Evolutionary conservation across 805 yeast genomes (phyloP).

Genomic region (Danielia reshetovae): DNA sequence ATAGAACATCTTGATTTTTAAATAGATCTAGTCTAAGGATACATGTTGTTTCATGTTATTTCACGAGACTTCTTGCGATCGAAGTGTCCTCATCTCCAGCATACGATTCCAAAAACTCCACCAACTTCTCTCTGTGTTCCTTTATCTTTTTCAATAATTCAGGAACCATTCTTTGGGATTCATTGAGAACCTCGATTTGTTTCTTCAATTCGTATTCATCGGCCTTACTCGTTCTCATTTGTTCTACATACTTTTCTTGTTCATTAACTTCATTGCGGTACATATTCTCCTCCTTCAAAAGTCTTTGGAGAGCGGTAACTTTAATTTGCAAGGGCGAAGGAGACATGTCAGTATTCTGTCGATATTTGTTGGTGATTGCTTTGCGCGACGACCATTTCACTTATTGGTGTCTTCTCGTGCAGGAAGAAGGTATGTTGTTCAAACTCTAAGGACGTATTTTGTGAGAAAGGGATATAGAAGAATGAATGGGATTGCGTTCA

Average conservation of each 20-base stretch:
- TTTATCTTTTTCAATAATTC: conserved; percentile 17
- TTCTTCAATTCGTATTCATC: conserved; percentile 67
- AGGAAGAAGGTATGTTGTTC: too few species aligned
- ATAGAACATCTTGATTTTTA: too few species aligned
- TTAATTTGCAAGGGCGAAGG: conserved; percentile 72
- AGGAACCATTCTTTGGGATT: conserved; percentile 36
- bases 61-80: too few species aligned
- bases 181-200: conserved; percentile 34
- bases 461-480: too few species aligned
- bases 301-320: conserved; percentile 61
- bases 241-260: conserved; percentile 46
- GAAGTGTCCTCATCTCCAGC: conserved; percentile 32
- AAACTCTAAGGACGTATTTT: too few species aligned
- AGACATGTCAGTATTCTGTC: conserved; percentile 41
- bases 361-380: too few species aligned
- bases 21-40: too few species aligned
- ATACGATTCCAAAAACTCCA: conserved; percentile 33
- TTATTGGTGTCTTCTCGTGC: too few species aligned
- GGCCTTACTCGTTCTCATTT: conserved; percentile 41
- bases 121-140: conserved; percentile 36
- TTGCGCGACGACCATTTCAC: too few species aligned
- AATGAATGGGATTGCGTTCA: too few species aligned
- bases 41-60: too few species aligned
- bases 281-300: conserved; percentile 61
- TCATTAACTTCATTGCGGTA: conserved; percentile 59